These are phyloP conservation scores for Phialophora verrucosa DNA, from an alignment of 2,329 filamentous ascomycete species.

Conservation along the genomic window DNA sequence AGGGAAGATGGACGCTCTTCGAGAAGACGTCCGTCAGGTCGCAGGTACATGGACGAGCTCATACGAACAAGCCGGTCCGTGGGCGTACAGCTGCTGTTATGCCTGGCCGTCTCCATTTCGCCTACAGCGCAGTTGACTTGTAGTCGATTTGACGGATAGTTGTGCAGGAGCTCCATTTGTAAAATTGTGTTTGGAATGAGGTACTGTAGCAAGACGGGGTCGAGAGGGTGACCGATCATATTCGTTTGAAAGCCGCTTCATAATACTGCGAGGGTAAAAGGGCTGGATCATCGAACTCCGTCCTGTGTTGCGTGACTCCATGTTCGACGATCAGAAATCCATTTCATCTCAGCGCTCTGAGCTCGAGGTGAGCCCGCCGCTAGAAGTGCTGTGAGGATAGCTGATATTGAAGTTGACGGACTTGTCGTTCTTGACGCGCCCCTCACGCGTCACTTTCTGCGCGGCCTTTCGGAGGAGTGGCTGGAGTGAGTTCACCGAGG, in stretches of 20 bases:
- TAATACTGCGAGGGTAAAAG: neutral
- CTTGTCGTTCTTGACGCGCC: neutral
- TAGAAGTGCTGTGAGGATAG: neutral
- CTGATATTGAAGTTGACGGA: constrained; percentile 16
- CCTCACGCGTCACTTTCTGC: neutral
- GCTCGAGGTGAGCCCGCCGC: neutral
- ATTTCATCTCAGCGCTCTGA: neutral
- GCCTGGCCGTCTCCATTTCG: neutral
- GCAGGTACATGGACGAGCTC: neutral
- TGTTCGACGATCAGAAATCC: neutral
- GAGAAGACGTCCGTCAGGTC: neutral
- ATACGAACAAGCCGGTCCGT: neutral
- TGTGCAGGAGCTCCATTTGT: neutral
- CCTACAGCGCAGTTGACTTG: neutral
- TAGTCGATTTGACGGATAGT: neutral
- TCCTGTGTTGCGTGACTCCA: neutral
- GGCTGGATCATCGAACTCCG: neutral
- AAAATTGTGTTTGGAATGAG: neutral
- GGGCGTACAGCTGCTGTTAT: neutral
- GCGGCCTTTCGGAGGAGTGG: constrained; percentile 5
- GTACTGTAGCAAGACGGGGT: neutral
- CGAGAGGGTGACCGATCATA: neutral
- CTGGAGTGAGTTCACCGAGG: constrained; percentile 14
- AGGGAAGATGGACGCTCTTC: neutral
- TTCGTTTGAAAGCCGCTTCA: neutral